Evolutionary conservation across 768 basidiomycete species (phyloP).

Genomic region (Agrocybe praecox): DNA sequence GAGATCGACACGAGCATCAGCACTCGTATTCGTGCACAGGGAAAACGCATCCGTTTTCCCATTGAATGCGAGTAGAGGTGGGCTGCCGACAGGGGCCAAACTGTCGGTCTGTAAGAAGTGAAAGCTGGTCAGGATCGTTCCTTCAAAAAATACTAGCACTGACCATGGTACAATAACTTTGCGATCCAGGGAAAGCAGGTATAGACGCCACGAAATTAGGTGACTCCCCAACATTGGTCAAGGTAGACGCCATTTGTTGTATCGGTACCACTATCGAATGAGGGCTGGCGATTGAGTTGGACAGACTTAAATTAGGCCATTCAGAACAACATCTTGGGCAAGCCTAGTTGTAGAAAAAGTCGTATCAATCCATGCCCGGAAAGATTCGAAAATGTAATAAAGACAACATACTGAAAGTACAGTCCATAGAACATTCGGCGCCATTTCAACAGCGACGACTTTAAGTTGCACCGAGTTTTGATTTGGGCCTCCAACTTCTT

Average conservation of each 20-base stretch:
- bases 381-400: neutral
- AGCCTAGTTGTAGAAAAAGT: conserved; percentile 24
- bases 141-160: conserved; percentile 1
- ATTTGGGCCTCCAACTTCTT: neutral
- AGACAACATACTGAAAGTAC: conserved; percentile 38
- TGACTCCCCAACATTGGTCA: conserved; percentile 41
- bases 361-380: neutral
- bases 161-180: conserved; percentile 43
- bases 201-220: conserved; percentile 46
- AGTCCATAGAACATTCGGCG: conserved; percentile 39
- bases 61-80: conserved; percentile 38
- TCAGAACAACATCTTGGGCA: conserved; percentile 45
- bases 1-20: conserved; percentile 41
- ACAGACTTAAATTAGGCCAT: conserved; percentile 40
- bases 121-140: neutral
- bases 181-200: conserved; percentile 44
- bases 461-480: conserved; percentile 27
- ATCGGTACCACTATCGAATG: conserved; percentile 38
- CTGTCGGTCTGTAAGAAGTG: conserved; percentile 22
- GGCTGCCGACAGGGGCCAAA: conserved; percentile 25
- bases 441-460: conserved; percentile 40
- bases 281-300: conserved; percentile 42
- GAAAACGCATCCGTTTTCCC: conserved; percentile 42
- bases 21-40: conserved; percentile 43
- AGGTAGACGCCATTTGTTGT: conserved; percentile 39